These are phyloP conservation scores for Solanum corneliomulleri DNA, from an alignment of 257 asterid genomes.

Conservation along the genomic window DNA sequence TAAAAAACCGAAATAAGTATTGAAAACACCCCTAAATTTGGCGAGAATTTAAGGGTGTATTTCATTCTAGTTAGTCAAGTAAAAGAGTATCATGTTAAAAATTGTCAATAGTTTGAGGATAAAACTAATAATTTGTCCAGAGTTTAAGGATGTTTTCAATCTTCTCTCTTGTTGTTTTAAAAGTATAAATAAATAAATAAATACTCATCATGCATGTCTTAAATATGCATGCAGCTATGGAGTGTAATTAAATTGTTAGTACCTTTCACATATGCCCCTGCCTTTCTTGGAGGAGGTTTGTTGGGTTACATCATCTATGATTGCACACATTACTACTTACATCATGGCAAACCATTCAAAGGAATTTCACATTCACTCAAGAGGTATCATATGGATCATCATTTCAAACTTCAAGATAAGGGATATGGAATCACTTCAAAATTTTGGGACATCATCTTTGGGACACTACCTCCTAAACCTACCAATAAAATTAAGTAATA, in stretches of 20 bases:
- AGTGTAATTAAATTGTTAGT: slow-evolving; percentile 30
- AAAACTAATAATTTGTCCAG: background rate
- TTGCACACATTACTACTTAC: slow-evolving; percentile 82
- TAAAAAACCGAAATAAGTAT: background rate
- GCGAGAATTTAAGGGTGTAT: background rate
- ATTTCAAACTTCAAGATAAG: slow-evolving; percentile 72
- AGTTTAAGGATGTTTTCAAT: background rate
- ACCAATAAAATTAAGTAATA: background rate
- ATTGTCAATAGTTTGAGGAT: background rate
- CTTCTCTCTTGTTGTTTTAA: background rate
- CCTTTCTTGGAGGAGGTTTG: slow-evolving; percentile 71
- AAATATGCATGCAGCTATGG: slow-evolving; percentile 51
- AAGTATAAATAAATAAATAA: too few species aligned
- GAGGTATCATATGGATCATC: slow-evolving; percentile 90
- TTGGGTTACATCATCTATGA: slow-evolving; percentile 86
- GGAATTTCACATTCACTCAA: slow-evolving; percentile 48
- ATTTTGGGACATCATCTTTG: slow-evolving; percentile 79
- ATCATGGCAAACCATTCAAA: slow-evolving; percentile 73
- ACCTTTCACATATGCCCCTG: slow-evolving; percentile 58
- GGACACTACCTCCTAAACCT: slow-evolving; percentile 53
- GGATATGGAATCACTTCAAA: slow-evolving; percentile 91
- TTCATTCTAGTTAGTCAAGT: background rate
- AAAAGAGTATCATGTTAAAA: too few species aligned
- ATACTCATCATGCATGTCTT: background rate
- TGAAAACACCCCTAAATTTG: background rate